Conservation (phyloP, 306 rosid species). For the Parietaria judaica region DNA sequence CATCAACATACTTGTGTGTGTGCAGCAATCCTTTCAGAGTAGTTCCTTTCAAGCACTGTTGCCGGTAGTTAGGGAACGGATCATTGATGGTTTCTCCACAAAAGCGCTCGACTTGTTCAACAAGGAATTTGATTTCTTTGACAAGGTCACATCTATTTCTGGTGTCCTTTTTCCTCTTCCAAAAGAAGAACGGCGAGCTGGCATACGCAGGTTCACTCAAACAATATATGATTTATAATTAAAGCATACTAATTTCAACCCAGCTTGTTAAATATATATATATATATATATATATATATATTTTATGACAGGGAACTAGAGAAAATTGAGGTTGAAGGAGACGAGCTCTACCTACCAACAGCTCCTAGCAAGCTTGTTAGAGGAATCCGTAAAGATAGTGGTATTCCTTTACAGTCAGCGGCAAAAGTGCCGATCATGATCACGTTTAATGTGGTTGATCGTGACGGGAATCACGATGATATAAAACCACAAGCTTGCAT, state of each 20-base stretch:
- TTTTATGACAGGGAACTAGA: conserved; percentile 61
- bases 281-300: no score
- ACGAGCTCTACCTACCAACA: conserved; percentile 88
- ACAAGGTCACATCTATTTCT: conserved; percentile 95
- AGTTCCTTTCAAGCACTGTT: conserved; percentile 66
- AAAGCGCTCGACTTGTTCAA: conserved; percentile 70
- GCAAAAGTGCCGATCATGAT: conserved; percentile 98
- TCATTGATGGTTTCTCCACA: conserved; percentile 67
- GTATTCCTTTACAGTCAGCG: conserved; percentile 94
- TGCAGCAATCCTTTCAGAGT: conserved; percentile 50
- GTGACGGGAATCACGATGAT: conserved; percentile 61
- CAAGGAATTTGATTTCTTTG: conserved; percentile 94
- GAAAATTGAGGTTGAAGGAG: conserved; percentile 81
- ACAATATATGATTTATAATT: background rate
- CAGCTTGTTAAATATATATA: background rate
- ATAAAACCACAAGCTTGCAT: conserved; percentile 92
- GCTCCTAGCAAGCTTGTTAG: conserved; percentile 78
- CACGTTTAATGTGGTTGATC: conserved; percentile 75
- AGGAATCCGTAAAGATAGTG: conserved; percentile 90
- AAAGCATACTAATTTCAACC: background rate
- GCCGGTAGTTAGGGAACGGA: conserved; percentile 69
- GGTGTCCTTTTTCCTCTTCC: conserved; percentile 77
- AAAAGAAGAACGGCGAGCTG: conserved; percentile 91
- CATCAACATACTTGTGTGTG: conserved; percentile 10
- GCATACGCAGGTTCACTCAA: conserved; percentile 56